Evolutionary conservation across 2,329 filamentous ascomycete species (phyloP), one percentile per base, ranked within the genome.

Genomic region (Elsinoe ampelina): DNA sequence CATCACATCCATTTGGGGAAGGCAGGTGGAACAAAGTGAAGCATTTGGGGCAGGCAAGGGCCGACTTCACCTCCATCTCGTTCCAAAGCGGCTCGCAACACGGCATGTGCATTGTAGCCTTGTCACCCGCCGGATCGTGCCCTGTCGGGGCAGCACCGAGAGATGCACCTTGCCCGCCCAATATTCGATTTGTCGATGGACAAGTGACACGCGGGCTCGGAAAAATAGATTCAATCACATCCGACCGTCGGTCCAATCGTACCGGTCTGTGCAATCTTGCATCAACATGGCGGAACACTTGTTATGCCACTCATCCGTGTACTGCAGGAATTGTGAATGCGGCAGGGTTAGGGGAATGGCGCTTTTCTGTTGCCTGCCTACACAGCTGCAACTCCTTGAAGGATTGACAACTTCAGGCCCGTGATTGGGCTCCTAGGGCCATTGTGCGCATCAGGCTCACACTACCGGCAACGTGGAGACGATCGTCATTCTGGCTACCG

Each of bases 381-480:
- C 13, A 22, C 13, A 47, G 43, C 26, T 30, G 13, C 17, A 10
- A 13, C 43, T 47, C 10, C 22, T 52, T 52, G 48, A 38, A 52
- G 48, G 48, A 52, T 52, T 22, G 22, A 11, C 22, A 34, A 36
- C 30, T 26, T 19, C 19, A 10, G n/a, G 12, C 48, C 22, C 22
- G 30, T 52, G 48, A 52, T 52, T 52, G 48, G 48, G 38, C 32
- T 36, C 38, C 20, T 32, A 32, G 48, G n/a, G 32, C 19, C 48
- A 38, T 52, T 32, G 48, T 36, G 48, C 48, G 32, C 48, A 52
- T 38, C 48, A 32, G 48, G 10, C 41, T 22, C 13, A 32, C 41
- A 52, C 48, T 52, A 52, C 48, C 48, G 48, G 48, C 48, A 52
- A 52, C 48, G 48, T 52, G 48, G 48, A 52, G 48, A 12, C 43